phyloP scores from a whole-genome alignment of 78 protist species.

The Corallochytrium limacisporum region DNA sequence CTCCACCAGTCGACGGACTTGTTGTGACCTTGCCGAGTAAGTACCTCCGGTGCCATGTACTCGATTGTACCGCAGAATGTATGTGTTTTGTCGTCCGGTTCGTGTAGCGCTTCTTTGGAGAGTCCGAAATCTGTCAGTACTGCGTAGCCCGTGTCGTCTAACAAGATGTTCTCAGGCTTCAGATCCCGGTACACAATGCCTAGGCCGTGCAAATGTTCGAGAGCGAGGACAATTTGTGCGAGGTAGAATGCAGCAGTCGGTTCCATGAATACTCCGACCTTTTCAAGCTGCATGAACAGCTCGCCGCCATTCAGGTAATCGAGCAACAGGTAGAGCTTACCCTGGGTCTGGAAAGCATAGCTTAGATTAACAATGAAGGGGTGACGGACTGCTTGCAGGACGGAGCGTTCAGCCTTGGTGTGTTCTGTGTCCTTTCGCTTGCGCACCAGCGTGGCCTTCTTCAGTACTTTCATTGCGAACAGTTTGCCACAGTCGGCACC shows the following conservation, averaged over 20 bases:
- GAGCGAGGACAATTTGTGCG: conserved; percentile 75
- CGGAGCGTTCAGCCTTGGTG: conserved; percentile 16
- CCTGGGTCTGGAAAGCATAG: conserved; percentile 65
- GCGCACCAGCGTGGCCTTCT: conserved; percentile 7
- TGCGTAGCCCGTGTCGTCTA: conserved; percentile 57
- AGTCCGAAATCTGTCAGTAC: conserved; percentile 85
- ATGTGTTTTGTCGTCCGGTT: conserved; percentile 27
- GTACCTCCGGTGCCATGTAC: conserved; percentile 34
- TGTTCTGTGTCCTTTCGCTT: conserved; percentile 11
- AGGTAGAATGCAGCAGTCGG: conserved; percentile 40
- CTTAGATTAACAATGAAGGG: conserved; percentile 47
- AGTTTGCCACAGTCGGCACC: conserved; percentile 2
- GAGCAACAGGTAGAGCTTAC: conserved; percentile 47
- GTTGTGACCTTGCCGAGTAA: conserved; percentile 55
- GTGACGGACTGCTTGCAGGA: not conserved
- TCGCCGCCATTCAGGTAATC: conserved; percentile 81
- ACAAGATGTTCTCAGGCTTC: conserved; percentile 22
- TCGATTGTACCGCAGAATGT: conserved; percentile 97
- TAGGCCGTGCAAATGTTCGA: conserved; percentile 69
- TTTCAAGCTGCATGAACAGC: conserved; percentile 28
- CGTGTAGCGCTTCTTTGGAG: not conserved
- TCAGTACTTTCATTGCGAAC: conserved; percentile 31
- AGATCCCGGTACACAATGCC: conserved; percentile 66
- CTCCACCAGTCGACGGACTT: conserved; percentile 87
- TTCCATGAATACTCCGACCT: not conserved